Conservation (phyloP, 148 eudicot species). For the Linanthus parryae region DNA sequence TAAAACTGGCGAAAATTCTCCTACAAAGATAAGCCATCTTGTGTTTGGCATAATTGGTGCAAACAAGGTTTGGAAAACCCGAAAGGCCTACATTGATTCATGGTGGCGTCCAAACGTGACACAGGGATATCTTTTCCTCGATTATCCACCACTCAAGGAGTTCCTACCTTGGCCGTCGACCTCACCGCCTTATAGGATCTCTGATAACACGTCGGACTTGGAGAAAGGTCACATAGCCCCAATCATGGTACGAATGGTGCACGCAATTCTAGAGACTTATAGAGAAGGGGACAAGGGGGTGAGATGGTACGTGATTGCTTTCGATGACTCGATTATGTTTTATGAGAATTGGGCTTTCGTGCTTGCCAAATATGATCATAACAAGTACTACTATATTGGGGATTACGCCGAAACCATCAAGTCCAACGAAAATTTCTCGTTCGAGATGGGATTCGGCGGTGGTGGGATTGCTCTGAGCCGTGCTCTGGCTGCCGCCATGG, state of each 20-base stretch:
- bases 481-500: constrained; percentile 18
- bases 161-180: constrained; percentile 42
- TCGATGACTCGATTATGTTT: constrained; percentile 26
- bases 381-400: constrained; percentile 26
- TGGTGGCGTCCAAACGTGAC: constrained; percentile 75
- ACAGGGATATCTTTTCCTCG: constrained; percentile 48
- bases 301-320: constrained; percentile 32
- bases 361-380: constrained; percentile 22
- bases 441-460: constrained; percentile 21
- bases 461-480: constrained; percentile 12
- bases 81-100: constrained; percentile 36
- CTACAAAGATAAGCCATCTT: constrained; percentile 45
- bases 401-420: constrained; percentile 16
- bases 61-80: constrained; percentile 21
- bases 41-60: constrained; percentile 54
- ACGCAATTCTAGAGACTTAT: constrained; percentile 20
- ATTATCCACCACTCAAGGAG: constrained; percentile 21
- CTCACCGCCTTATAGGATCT: constrained; percentile 48
- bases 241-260: constrained; percentile 31
- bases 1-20: not conserved
- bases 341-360: constrained; percentile 26
- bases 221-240: constrained; percentile 23
- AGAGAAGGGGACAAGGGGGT: constrained; percentile 15
- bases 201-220: constrained; percentile 26
- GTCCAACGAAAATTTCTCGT: constrained; percentile 14